These are phyloP conservation scores for Zygosaccharomyces pseudorouxii DNA, from an alignment of 805 yeast genomes.

Conservation along the genomic window DNA sequence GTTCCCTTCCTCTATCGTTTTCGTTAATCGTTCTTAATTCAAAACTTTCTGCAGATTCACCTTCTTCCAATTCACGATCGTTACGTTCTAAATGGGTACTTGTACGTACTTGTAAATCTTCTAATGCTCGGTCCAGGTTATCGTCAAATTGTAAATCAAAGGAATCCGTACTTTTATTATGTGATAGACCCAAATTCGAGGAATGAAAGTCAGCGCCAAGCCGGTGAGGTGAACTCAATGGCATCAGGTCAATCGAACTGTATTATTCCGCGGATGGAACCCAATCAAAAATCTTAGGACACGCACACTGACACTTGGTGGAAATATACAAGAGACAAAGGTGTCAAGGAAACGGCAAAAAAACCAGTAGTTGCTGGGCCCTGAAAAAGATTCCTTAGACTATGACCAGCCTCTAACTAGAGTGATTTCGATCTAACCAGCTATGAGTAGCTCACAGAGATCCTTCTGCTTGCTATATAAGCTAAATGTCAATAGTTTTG, in stretches of 20 bases:
- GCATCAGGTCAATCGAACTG: constrained; percentile 12
- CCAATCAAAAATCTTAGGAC: not conserved
- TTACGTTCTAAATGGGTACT: constrained; percentile 28
- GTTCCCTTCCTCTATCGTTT: constrained; percentile 9
- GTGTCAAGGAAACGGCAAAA: not conserved
- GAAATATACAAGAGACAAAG: not conserved
- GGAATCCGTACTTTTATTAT: constrained; percentile 37
- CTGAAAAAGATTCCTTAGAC: not conserved
- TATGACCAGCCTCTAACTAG: not conserved
- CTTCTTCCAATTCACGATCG: constrained; percentile 33
- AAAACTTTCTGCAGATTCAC: constrained; percentile 24
- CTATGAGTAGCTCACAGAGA: not conserved
- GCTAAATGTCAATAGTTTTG: not conserved
- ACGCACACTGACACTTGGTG: not conserved
- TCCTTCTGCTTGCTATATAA: not conserved
- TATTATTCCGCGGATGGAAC: constrained; percentile 1
- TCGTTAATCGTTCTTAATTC: constrained; percentile 28
- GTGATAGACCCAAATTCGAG: constrained; percentile 6
- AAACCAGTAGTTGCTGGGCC: not conserved
- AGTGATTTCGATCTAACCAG: not conserved
- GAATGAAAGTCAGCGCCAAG: constrained; percentile 10
- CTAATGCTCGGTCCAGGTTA: constrained; percentile 62
- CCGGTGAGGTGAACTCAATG: constrained; percentile 23
- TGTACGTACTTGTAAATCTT: constrained; percentile 43
- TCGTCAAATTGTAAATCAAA: constrained; percentile 61